Evolutionary conservation across 768 basidiomycete genomes (phyloP).

Genomic region (Lepiota venenata): DNA sequence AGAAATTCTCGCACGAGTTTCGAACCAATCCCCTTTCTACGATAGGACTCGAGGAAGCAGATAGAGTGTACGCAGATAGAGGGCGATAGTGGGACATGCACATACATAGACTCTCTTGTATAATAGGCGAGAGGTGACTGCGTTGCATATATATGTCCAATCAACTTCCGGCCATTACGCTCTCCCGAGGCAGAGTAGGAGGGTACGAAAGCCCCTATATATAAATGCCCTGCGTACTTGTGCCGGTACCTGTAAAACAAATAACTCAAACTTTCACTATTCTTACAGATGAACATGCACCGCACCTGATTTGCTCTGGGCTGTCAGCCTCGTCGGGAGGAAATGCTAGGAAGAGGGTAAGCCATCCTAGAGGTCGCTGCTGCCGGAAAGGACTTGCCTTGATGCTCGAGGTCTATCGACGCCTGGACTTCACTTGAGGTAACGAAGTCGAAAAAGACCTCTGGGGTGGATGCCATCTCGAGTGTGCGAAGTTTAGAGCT

Average conservation of each 20-base stretch:
- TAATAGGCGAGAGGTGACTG: conserved; percentile 48
- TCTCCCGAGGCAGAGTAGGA: conserved; percentile 10
- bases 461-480: neutral
- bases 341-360: conserved; percentile 38
- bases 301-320: conserved; percentile 50
- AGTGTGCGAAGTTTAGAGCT: too few species aligned
- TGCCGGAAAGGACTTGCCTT: conserved; percentile 15
- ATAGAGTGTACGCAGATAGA: conserved; percentile 72
- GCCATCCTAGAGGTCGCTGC: neutral
- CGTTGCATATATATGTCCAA: conserved; percentile 67
- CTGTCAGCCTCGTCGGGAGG: conserved; percentile 61
- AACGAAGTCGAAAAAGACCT: conserved; percentile 40
- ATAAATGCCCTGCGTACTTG: conserved; percentile 50
- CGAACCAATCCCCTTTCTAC: conserved; percentile 46
- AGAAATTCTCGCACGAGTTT: conserved; percentile 60
- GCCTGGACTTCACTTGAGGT: conserved; percentile 35
- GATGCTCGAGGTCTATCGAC: conserved; percentile 45
- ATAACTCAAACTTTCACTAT: neutral
- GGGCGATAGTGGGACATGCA: conserved; percentile 45
- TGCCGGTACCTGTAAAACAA: conserved; percentile 38
- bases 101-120: conserved; percentile 66
- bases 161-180: conserved; percentile 33
- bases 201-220: conserved; percentile 59
- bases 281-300: neutral
- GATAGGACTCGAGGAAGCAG: conserved; percentile 42